Conservation (phyloP, 495 filamentous ascomycete genomes). For the Penicillium soppii region DNA sequence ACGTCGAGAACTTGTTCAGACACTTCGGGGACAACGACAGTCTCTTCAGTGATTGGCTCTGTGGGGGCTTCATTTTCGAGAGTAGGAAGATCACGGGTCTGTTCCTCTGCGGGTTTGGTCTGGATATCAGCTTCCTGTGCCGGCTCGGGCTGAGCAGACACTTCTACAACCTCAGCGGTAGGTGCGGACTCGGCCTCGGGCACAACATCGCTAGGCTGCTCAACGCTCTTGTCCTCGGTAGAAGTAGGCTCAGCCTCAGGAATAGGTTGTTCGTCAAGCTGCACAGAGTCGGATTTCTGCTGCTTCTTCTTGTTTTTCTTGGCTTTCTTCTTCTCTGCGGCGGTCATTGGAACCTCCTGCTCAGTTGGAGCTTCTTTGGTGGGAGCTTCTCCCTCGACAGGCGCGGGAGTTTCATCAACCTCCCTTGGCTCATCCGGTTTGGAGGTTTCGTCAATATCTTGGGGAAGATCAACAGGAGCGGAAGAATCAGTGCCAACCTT, state of each 20-base stretch:
- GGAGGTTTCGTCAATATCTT: neutral
- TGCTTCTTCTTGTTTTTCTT: constrained; percentile 14
- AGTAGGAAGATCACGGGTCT: neutral
- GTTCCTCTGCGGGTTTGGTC: neutral
- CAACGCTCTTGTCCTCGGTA: constrained; percentile 13
- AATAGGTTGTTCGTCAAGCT: constrained; percentile 5
- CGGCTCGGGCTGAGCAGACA: neutral
- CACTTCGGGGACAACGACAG: neutral
- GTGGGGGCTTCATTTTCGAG: neutral
- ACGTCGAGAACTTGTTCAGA: neutral
- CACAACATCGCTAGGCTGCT: neutral
- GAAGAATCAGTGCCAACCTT: neutral
- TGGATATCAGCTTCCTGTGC: neutral
- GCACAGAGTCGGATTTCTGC: constrained; percentile 12
- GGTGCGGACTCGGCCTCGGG: neutral
- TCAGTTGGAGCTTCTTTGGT: constrained; percentile 2
- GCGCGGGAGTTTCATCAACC: neutral
- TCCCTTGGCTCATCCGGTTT: neutral
- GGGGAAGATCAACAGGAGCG: neutral
- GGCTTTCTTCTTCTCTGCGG: constrained; percentile 11
- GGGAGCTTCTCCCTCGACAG: neutral
- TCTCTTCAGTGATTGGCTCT: neutral
- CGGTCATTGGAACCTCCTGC: constrained; percentile 1
- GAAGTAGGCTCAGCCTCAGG: constrained; percentile 11
- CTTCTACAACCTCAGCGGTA: neutral